Evolutionary conservation across 441 rosid species (phyloP).

Genomic region (Gossypium gossypioides): DNA sequence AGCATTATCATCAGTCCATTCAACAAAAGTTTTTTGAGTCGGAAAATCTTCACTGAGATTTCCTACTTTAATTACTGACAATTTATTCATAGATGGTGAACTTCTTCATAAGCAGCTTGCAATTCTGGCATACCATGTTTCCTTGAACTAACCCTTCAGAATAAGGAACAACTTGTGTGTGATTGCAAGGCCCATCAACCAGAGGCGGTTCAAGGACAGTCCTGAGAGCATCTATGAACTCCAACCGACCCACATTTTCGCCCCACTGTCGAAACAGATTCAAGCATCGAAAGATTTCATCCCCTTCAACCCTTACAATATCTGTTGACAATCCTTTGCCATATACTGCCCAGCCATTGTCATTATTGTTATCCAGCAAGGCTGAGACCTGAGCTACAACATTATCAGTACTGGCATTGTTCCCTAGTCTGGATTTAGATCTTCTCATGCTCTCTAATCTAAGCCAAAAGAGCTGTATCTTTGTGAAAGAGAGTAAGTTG

Average conservation of each 20-base stretch:
- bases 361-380: conserved; percentile 33
- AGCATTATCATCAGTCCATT: neutral
- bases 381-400: conserved; percentile 33
- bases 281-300: conserved; percentile 29
- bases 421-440: conserved; percentile 31
- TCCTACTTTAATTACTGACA: neutral
- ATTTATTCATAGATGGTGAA: conserved; percentile 42
- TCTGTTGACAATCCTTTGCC: conserved; percentile 39
- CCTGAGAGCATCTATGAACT: conserved; percentile 44
- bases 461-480: conserved; percentile 56
- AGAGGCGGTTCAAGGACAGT: conserved; percentile 25
- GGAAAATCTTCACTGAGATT: conserved; percentile 3
- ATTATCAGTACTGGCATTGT: conserved; percentile 26
- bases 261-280: conserved; percentile 37
- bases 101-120: conserved; percentile 51
- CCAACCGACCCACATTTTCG: conserved; percentile 28
- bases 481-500: conserved; percentile 30
- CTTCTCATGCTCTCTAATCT: conserved; percentile 58
- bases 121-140: conserved; percentile 39
- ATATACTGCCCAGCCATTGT: conserved; percentile 51
- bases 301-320: conserved; percentile 30
- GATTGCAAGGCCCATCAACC: conserved; percentile 32
- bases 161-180: conserved; percentile 33
- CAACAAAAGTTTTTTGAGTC: neutral
- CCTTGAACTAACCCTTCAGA: conserved; percentile 26